Base-by-base conservation (phyloP, 305 asterid species). In the Fraxinus angustifolia region DNA sequence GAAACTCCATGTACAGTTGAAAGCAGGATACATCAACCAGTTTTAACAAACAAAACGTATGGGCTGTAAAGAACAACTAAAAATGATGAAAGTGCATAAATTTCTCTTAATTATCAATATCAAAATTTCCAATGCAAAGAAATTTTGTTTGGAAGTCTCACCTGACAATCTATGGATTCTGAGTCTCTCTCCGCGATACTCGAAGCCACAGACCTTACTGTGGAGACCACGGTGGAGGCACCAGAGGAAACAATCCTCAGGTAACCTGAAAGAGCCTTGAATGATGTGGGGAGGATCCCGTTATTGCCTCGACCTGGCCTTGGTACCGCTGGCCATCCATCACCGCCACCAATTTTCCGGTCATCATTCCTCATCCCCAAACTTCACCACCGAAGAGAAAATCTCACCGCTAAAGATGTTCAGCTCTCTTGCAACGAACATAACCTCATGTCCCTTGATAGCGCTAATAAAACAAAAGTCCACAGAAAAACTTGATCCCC, bases 191-290 rank as follows among this genome's bases (percentile, higher is more conserved):
- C 99, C 85, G 88, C 95, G 60, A 91, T 85, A 33, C 95, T 91
- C 1, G 97, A 91, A 83, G 98, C 98, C 31, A 97, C 98, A 77
- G 97, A 92, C 91, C 90, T 90, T 48, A 94, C 93, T 0, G 92
- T 87, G 36, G 97, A 92, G 8, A 98, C 99, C 76, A 96, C 97
- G 1, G 92, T 79, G 0, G 96, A 92, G 21, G 99, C 98, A 78
- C 98, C 93, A 1, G 95, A 90, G 1, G 98, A 93, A 80, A 94
- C 96, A 86, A 91, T 87, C 91, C 89, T 93, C 82, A 90, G 81
- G 83, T 87, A 92, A 58, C 91, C 88, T 1, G 98, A 91, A 48
- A 95, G 81, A 79, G 97, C 87, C 88, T 87, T 89, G 82, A 95
- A 91, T 3, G 98, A 95, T 42, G 82, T 86, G 0, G 93, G 98